Evolutionary conservation across 176 grass and related monocot species (phyloP).

Genomic region (Saccharum officinarum): DNA sequence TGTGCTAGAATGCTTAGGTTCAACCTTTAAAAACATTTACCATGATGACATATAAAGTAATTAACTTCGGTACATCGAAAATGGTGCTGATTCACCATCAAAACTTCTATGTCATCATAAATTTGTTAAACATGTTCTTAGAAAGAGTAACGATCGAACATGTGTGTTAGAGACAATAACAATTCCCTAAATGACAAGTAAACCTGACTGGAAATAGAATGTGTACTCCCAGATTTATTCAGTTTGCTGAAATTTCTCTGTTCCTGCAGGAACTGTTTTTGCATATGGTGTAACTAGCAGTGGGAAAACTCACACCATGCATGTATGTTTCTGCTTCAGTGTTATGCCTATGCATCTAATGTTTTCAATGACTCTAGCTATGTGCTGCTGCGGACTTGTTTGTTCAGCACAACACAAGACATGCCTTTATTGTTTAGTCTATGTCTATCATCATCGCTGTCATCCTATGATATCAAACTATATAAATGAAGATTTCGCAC

Average conservation of each 20-base stretch:
- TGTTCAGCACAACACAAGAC: constrained; percentile 9
- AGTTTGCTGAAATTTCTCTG: constrained; percentile 11
- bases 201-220: not conserved
- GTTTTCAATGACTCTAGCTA: not conserved
- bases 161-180: too few relatives aligned
- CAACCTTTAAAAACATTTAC: not conserved
- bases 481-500: not conserved
- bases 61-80: not conserved
- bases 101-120: not conserved
- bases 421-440: constrained; percentile 26
- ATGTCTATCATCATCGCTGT: not conserved
- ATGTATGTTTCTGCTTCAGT: constrained; percentile 65
- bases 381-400: constrained; percentile 1
- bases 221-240: constrained; percentile 9
- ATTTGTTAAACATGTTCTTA: not conserved
- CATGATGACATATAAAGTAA: not conserved
- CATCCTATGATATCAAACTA: constrained; percentile 20
- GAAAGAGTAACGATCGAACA: not conserved
- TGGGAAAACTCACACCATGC: constrained; percentile 99
- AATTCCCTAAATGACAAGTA: constrained; percentile 8
- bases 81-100: not conserved
- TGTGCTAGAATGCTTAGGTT: not conserved
- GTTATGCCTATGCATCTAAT: constrained; percentile 12
- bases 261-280: constrained; percentile 90
- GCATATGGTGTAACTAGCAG: constrained; percentile 99